Conservation (phyloP, 2,329 filamentous ascomycete species). For the Pleoardoris graminearum region DNA sequence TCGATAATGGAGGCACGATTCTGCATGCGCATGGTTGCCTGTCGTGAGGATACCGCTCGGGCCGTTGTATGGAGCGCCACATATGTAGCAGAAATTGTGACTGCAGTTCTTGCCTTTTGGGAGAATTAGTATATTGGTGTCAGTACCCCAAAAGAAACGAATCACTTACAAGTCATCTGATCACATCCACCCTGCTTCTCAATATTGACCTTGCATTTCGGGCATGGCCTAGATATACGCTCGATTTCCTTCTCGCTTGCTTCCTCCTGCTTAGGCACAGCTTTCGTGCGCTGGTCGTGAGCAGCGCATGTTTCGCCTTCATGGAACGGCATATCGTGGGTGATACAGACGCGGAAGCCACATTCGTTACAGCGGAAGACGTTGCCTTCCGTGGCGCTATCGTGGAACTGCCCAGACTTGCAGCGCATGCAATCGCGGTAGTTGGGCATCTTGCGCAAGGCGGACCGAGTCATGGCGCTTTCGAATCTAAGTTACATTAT, state of each 20-base stretch:
- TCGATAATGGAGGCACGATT: background rate
- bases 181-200: conserved; percentile 46
- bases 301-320: conserved; percentile 40
- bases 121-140: background rate
- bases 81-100: conserved; percentile 42
- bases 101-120: conserved; percentile 24
- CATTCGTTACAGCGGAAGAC: conserved; percentile 46
- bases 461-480: conserved; percentile 46
- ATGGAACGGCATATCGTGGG: conserved; percentile 40
- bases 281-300: conserved; percentile 35
- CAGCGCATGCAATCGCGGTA: conserved; percentile 60
- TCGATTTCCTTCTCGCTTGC: conserved; percentile 23
- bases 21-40: background rate
- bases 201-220: conserved; percentile 40
- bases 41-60: background rate
- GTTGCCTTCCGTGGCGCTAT: conserved; percentile 47
- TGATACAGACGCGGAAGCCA: conserved; percentile 38
- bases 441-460: conserved; percentile 47
- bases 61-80: background rate
- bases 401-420: conserved; percentile 56
- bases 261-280: conserved; percentile 18
- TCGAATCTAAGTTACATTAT: conserved; percentile 39
- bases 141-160: no score
- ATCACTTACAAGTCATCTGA: conserved; percentile 34
- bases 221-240: conserved; percentile 36